A percentile compares a stretch with the other conserved stretches of the same genome.
These are phyloP conservation scores for Neoboletus brunneissimus DNA, from an alignment of 768 basidiomycete species.

Conservation along the genomic window DNA sequence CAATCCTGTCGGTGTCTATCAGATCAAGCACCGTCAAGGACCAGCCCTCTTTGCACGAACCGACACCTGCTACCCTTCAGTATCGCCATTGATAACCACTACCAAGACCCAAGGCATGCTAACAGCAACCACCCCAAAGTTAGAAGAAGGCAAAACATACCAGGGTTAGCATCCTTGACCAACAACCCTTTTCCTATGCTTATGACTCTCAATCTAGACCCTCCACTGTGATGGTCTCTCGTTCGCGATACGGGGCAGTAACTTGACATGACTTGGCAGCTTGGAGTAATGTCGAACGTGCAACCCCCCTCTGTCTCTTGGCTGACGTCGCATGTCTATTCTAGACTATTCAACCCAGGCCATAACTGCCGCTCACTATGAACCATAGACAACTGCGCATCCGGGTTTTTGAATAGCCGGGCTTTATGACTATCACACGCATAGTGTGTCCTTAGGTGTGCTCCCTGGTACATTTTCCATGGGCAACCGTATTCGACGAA, in stretches of 20 bases:
- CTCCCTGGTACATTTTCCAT: conserved; percentile 13
- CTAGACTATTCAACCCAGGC: conserved; percentile 6
- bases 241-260: conserved; percentile 15
- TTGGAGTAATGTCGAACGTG: background rate
- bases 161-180: conserved; percentile 3
- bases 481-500: conserved; percentile 20
- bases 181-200: background rate
- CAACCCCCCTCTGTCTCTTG: background rate
- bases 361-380: conserved; percentile 15
- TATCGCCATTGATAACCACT: background rate
- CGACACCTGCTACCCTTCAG: background rate
- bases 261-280: conserved; percentile 3
- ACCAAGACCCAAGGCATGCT: background rate
- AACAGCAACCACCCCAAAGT: background rate
- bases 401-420: conserved; percentile 23
- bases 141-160: background rate
- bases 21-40: background rate
- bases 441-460: conserved; percentile 25
- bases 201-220: conserved; percentile 1
- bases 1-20: background rate
- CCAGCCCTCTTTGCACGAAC: background rate
- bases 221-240: background rate
- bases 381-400: conserved; percentile 12
- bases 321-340: background rate
- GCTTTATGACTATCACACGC: conserved; percentile 29